Conservation (phyloP, 2,329 filamentous ascomycete genomes). For the Cryphonectria naterciae region DNA sequence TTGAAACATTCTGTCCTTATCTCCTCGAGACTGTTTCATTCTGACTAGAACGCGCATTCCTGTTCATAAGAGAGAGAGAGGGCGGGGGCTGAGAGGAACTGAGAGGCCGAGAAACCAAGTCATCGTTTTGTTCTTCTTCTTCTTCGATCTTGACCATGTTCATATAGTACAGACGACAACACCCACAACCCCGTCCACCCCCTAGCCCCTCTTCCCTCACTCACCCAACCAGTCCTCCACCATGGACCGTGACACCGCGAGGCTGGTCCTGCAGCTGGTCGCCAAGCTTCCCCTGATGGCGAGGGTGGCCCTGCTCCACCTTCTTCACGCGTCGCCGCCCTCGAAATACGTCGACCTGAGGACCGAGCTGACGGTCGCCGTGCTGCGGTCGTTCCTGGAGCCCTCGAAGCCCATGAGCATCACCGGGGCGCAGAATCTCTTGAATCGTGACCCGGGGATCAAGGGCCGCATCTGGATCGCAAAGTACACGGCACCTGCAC, state of each 20-base stretch:
- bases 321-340: conserved; percentile 69
- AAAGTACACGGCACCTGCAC: conserved; percentile 66
- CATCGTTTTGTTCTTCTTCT: neutral
- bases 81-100: neutral
- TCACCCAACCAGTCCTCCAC: neutral
- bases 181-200: neutral
- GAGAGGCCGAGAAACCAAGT: neutral
- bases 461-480: conserved; percentile 84
- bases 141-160: neutral
- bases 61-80: neutral
- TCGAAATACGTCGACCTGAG: conserved; percentile 78
- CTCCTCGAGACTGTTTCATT: neutral
- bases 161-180: neutral
- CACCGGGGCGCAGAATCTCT: conserved; percentile 64
- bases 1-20: neutral
- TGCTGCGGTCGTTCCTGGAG: conserved; percentile 69
- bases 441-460: conserved; percentile 66
- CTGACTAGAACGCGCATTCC: neutral
- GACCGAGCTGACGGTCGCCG: conserved; percentile 71
- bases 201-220: neutral
- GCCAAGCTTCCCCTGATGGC: conserved; percentile 64
- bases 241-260: conserved; percentile 31
- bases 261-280: conserved; percentile 43
- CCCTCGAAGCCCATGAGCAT: conserved; percentile 55
- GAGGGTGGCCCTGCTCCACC: conserved; percentile 65